Conservation (phyloP, 2,329 filamentous ascomycete genomes). For the Arachnopeziza araneosa region DNA sequence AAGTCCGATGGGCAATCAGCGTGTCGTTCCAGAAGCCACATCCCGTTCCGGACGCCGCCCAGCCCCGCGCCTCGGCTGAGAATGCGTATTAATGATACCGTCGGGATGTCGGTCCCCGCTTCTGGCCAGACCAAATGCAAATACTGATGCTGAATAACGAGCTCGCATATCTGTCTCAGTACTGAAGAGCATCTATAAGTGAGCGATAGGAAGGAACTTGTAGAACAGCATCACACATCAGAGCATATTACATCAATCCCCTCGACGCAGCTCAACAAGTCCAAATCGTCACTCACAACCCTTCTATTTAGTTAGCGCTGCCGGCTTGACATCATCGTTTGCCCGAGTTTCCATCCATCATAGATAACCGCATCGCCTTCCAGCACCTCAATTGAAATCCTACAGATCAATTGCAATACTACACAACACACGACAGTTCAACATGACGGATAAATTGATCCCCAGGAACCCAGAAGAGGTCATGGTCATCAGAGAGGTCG, state of each 20-base stretch:
- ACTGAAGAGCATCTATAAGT: neutral
- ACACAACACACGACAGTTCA: neutral
- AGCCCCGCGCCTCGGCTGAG: neutral
- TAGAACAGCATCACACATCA: no score
- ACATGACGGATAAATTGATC: conserved; percentile 59
- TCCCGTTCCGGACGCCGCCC: neutral
- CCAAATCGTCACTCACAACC: neutral
- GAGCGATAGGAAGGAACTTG: neutral
- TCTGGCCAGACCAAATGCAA: neutral
- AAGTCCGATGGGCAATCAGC: neutral
- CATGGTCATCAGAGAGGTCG: conserved; percentile 85
- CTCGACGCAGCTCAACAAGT: neutral
- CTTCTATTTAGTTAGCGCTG: neutral
- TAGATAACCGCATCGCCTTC: neutral
- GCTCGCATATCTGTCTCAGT: neutral
- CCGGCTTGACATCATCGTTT: neutral
- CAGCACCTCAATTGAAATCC: neutral
- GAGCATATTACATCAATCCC: neutral
- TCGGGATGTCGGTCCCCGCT: no score
- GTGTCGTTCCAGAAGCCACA: neutral
- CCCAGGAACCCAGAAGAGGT: conserved; percentile 69
- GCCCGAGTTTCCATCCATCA: neutral
- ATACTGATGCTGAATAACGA: neutral
- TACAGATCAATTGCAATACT: neutral
- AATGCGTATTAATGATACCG: neutral